Evolutionary conservation across 495 filamentous ascomycete genomes (phyloP), one percentile per base, ranked within the genome.

Genomic region (Cetradonia linearis): DNA sequence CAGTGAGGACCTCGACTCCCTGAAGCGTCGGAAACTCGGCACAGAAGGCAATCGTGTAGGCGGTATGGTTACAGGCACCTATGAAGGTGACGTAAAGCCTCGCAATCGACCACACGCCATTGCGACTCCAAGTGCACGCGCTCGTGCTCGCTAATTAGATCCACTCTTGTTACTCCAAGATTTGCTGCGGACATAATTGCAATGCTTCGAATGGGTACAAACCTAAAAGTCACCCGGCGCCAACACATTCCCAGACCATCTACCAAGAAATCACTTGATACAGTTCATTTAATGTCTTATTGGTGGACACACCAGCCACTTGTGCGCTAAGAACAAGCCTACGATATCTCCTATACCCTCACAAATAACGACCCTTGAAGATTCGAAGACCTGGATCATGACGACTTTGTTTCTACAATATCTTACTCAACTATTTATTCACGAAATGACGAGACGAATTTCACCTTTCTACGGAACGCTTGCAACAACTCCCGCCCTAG

Each of bases 21-120:
- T 85, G 64, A 98, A 98, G 74, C 85, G 93, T 27, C 86, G 88
- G 38, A 93, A 91, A 77, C 91, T 87, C 1, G 76, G 90, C 59
- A 79, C 85, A 42, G 82, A 87, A 60, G 77, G 83, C 14, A 70
- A 72, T 20, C 71, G 78, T 1, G 73, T 76, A 30, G 74, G 73
- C 23, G 73, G 77, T 13, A 70, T 80, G 10, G 74, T 76, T 7
- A 73, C 58, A 46, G 73, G 44, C 69, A 71, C 66, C 13, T 69
- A 66, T 36, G 69, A 71, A 37, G 55, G 60, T 23, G 69, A 70
- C n/a, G 60, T 44, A 37, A 59, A 62, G 55, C 30, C 66, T 9
- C 58, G 66, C 10, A 68, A 68, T 47, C 62, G 66, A 56, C 50
- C 66, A 13, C 49, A 59, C 42, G 61, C 37, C 37, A 53, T 56